A percentile compares a stretch with the other conserved stretches of the same genome.
Evolutionary conservation across 768 basidiomycete species (phyloP).

Genomic region (Tremella mesenterica): DNA sequence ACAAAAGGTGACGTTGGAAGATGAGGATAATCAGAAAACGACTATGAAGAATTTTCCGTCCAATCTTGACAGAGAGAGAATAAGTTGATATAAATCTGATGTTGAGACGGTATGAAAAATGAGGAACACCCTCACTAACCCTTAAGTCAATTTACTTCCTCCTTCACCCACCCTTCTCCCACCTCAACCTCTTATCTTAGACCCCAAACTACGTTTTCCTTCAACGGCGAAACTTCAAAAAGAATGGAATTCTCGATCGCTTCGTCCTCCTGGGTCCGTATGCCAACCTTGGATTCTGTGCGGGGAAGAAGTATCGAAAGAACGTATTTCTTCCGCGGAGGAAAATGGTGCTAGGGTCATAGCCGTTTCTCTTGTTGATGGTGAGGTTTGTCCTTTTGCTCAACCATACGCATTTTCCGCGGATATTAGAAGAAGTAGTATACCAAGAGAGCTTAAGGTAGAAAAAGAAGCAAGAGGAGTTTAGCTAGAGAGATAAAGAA

Average conservation of each 20-base stretch:
- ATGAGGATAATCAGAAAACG: too few species aligned
- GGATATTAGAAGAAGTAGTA: too few species aligned
- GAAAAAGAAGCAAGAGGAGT: too few species aligned
- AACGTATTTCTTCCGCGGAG: conserved; percentile 50
- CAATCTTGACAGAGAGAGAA: not conserved
- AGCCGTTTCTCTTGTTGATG: conserved; percentile 48
- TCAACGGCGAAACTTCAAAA: conserved; percentile 51
- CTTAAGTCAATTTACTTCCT: conserved; percentile 38
- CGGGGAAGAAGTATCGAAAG: conserved; percentile 37
- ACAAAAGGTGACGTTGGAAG: too few species aligned
- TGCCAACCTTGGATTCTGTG: conserved; percentile 68
- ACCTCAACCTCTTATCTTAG: conserved; percentile 73
- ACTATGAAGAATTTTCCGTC: too few species aligned
- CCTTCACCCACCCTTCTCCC: conserved; percentile 25
- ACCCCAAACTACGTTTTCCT: conserved; percentile 61
- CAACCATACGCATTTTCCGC: not conserved
- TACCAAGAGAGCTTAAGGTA: too few species aligned
- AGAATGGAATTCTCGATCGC: conserved; percentile 56
- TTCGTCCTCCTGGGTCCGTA: conserved; percentile 50
- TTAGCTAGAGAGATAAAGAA: too few species aligned
- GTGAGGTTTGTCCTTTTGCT: conserved; percentile 31
- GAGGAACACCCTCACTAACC: not conserved
- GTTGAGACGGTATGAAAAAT: not conserved
- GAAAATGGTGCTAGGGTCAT: conserved; percentile 61
- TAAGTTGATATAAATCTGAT: too few species aligned